These are phyloP conservation scores for Paraconiothyrium sp. DNA, from an alignment of 2,329 filamentous ascomycete genomes.

Conservation along the genomic window DNA sequence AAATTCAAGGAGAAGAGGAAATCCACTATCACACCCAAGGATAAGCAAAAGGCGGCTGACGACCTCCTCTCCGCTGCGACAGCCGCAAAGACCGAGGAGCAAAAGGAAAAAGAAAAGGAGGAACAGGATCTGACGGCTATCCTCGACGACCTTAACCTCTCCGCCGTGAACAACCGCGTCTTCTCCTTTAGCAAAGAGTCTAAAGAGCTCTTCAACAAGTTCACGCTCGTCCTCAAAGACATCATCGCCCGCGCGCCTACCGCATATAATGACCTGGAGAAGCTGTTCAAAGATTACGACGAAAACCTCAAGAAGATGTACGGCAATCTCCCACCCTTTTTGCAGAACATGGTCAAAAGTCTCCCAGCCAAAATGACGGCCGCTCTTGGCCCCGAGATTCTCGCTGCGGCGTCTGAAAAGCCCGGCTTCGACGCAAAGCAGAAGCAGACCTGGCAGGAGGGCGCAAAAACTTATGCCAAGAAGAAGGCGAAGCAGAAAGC, in stretches of 20 bases:
- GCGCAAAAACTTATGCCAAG: conserved; percentile 13
- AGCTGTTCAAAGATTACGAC: conserved; percentile 70
- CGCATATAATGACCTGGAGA: conserved; percentile 88
- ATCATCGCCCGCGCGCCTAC: conserved; percentile 92
- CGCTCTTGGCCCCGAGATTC: conserved; percentile 79
- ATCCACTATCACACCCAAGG: conserved; percentile 46
- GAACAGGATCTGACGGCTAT: conserved; percentile 78
- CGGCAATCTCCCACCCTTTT: conserved; percentile 74
- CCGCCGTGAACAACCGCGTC: conserved; percentile 84
- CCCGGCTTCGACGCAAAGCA: conserved; percentile 56
- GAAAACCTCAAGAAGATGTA: conserved; percentile 71
- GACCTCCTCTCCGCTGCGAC: conserved; percentile 46
- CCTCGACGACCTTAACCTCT: conserved; percentile 84
- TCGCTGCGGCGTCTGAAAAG: conserved; percentile 81
- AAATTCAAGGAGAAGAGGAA: conserved; percentile 34
- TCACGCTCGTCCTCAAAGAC: conserved; percentile 92
- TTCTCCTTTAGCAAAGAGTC: conserved; percentile 87
- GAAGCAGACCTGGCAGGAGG: conserved; percentile 51
- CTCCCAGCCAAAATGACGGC: conserved; percentile 83
- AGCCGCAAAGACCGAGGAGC: conserved; percentile 42
- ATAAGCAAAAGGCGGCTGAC: conserved; percentile 47
- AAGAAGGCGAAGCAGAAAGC: conserved; percentile 57
- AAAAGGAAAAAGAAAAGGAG: conserved; percentile 62
- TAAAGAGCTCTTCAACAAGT: conserved; percentile 80
- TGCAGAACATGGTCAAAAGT: conserved; percentile 87